Base-by-base conservation (phyloP, 2,329 filamentous ascomycete genomes). In the Trichoderma asperellum region DNA sequence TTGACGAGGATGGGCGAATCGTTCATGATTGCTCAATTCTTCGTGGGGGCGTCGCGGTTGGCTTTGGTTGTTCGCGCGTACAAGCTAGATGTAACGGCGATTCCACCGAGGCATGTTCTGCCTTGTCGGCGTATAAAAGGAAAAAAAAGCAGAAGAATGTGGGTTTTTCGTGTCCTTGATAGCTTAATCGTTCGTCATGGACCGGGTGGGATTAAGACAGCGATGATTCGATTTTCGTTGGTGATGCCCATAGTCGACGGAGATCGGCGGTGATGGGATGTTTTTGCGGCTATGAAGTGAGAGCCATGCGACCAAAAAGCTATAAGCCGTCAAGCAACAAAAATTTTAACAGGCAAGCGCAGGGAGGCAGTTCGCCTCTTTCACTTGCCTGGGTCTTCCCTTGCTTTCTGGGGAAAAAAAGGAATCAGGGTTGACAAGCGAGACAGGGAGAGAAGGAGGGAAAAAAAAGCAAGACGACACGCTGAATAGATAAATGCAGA, bases 11-110 rank as follows among this genome's bases (percentile, higher is more conserved):
- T 73, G 14, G 76, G 75, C 60, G 76, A 72, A 68, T 81, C 79
- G 73, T 73, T 77, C 78, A 81, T 81, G 63, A 69, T 76, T 76
- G 69, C 71, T 83, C 81, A 74, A 75, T 16, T 76, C 79, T 81
- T 82, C 70, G 63, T 55, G 63, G 53, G 53, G 70, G 62, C 62
- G 55, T 63, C 64, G 68, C 43, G 67, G 56, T 58, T 65, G 34
- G 59, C 47, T 34, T 53, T 66, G 24, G 61, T 64, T 35, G 62
- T 65, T 57, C 49, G 63, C 63, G 55, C 35, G 63, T 67, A 43
- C 40, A 40, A 37, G 49, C 53, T 67, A 67, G 63, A 37, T 67
- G 63, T 59, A 67, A 27, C 53, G 57, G 40, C 35, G 55, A 49
- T 58, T 43, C 55, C 63, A 34, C 57, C 68, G 43, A 66, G 57